A percentile compares a stretch with the other conserved stretches of the same genome.
Conservation (phyloP, 768 basidiomycete species). For the Russula compacta region DNA sequence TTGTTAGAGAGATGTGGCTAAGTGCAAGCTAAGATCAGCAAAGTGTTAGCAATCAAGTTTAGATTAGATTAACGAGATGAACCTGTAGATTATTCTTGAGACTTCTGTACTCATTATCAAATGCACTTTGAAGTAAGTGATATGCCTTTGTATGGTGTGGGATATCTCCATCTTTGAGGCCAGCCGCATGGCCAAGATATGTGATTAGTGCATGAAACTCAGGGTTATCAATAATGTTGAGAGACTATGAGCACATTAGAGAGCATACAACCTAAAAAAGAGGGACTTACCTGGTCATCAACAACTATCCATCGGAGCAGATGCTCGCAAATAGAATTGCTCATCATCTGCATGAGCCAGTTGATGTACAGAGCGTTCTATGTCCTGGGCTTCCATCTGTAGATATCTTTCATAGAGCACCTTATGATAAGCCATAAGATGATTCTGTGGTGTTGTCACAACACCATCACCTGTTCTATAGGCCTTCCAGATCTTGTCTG, state of each 20-base stretch:
- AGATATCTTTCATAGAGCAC: neutral
- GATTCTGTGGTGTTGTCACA: neutral
- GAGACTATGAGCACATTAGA: neutral
- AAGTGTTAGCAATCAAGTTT: no score
- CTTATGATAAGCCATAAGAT: neutral
- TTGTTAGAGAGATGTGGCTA: neutral
- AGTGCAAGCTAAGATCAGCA: neutral
- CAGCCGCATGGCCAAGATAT: neutral
- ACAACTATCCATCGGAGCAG: neutral
- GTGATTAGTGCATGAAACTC: neutral
- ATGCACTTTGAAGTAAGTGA: neutral
- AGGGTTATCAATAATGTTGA: neutral
- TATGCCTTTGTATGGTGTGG: neutral
- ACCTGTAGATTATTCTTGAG: neutral
- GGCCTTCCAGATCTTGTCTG: neutral
- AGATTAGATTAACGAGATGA: neutral
- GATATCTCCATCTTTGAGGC: neutral
- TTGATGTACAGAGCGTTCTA: neutral
- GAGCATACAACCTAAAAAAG: neutral
- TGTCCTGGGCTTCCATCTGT: neutral
- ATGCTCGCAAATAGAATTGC: neutral
- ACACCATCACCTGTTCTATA: neutral
- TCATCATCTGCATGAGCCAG: neutral
- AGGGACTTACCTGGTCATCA: neutral
- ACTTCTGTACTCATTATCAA: neutral